Base-by-base conservation (phyloP, 495 filamentous ascomycete species). In the Hypoxylon subgilvum region DNA sequence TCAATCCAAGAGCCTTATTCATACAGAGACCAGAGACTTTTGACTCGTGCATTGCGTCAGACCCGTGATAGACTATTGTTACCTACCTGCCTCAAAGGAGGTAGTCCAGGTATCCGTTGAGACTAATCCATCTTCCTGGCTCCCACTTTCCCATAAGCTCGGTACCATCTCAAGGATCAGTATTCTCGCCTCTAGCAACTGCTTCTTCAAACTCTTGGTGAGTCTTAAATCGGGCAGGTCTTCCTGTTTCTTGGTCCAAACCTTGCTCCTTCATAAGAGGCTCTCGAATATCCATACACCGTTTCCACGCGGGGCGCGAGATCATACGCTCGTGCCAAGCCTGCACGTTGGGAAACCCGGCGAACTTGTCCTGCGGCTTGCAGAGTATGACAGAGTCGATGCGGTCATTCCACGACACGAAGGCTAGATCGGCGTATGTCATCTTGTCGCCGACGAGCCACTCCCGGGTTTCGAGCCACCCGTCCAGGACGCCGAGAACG, bases 361-460 rank as follows among this genome's bases (percentile, higher is more conserved):
- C 52, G 19, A 54, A 44, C 22, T 64, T 65, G 10, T 72, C 52
- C 19, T 44, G 53, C 1, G 47, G 8, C 4, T 6, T 6, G 50
- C 31, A 43, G n/a, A 16, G 18, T 34, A 14, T 57, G 35, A 21
- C 62, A 40, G 14, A 43, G 27, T 27, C 31, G 0, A 60, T 40
- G 17, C 54, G 36, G 25, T 34, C 61, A 45, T 71, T 69, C 69
- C 69, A 84, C 0, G 75, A 61, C 9, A 82, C 57, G 48, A 82
- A 84, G 10, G 69, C 57, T 28, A 82, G 43, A 53, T 84, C 82
- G 4, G 65, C 65, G 31, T 62, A 63, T 2, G 65, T 68, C 32
- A 63, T 49, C 16, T 82, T 84, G 45, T 79, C 72, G 10, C 82
- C 80, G 1, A 84, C 78, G 0, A 85, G 74, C 50, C 69, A 86